These are phyloP conservation scores for Aspergillus sclerotialis DNA, from an alignment of 2,329 filamentous ascomycete genomes.

Conservation along the genomic window DNA sequence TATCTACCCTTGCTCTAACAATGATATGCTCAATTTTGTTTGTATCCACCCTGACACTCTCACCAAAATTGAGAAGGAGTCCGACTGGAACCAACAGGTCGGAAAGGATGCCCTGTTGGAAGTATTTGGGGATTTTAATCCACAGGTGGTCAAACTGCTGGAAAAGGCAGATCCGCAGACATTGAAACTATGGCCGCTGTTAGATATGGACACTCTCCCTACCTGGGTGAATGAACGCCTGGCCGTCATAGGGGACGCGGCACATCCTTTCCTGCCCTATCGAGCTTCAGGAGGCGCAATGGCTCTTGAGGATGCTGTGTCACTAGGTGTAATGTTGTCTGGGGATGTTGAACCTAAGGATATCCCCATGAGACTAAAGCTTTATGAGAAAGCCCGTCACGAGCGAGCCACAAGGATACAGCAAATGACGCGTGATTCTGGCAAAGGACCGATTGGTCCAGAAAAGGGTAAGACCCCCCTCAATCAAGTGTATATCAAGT, in stretches of 20 bases:
- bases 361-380: conserved; percentile 48
- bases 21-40: conserved; percentile 45
- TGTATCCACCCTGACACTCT: conserved; percentile 42
- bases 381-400: conserved; percentile 55
- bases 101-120: conserved; percentile 18
- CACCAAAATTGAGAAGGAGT: conserved; percentile 32
- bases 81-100: conserved; percentile 25
- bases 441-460: conserved; percentile 8
- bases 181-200: conserved; percentile 52
- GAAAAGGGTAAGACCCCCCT: conserved; percentile 9
- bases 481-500: not conserved
- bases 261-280: conserved; percentile 60
- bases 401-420: conserved; percentile 54
- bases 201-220: conserved; percentile 56
- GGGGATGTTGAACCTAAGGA: conserved; percentile 37
- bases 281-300: conserved; percentile 57
- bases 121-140: conserved; percentile 36
- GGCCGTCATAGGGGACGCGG: conserved; percentile 59
- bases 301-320: conserved; percentile 61
- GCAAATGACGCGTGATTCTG: conserved; percentile 44
- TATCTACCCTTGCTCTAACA: conserved; percentile 42
- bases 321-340: conserved; percentile 51
- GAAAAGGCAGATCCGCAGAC: conserved; percentile 37
- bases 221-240: conserved; percentile 50
- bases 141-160: conserved; percentile 27